A percentile compares a stretch with the other conserved stretches of the same genome.
These are phyloP conservation scores for Coffea eugenioides DNA, from an alignment of 257 asterid genomes.

Conservation along the genomic window DNA sequence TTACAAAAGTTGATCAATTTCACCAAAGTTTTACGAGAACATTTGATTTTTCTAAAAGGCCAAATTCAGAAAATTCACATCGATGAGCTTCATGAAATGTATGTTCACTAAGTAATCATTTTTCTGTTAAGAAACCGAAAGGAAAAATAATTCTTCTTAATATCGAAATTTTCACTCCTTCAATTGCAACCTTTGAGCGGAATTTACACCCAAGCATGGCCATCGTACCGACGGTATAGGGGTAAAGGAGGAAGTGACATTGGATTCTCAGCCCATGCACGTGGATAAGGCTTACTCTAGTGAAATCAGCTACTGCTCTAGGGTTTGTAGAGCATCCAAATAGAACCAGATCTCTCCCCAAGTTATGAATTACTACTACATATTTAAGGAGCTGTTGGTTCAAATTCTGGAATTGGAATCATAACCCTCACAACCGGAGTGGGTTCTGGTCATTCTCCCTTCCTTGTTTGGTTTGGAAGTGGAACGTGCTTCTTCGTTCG, in stretches of 20 bases:
- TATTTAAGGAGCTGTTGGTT: too few relatives aligned
- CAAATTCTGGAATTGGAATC: too few relatives aligned
- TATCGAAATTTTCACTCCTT: too few relatives aligned
- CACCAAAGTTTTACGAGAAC: background rate
- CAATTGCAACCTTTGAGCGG: background rate
- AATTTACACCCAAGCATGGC: background rate
- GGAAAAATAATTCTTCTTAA: background rate
- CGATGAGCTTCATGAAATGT: background rate
- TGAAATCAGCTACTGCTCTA: background rate
- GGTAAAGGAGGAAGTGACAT: background rate
- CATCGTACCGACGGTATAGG: background rate
- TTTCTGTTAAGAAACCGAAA: background rate
- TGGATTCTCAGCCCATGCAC: background rate
- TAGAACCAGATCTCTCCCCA: background rate
- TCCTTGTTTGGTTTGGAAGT: too few relatives aligned
- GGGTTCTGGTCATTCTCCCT: too few relatives aligned
- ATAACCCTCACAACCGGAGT: too few relatives aligned
- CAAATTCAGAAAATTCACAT: background rate
- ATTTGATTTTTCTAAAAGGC: too few relatives aligned
- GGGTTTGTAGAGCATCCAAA: background rate
- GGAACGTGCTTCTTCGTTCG: too few relatives aligned
- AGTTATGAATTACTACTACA: too few relatives aligned
- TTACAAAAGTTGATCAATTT: background rate
- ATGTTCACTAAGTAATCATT: background rate
- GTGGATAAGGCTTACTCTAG: background rate